A percentile compares a stretch with the other conserved stretches of the same genome.
phyloP scores from a whole-genome alignment of 345 rosid genomes.

The Eucalyptus globulus region DNA sequence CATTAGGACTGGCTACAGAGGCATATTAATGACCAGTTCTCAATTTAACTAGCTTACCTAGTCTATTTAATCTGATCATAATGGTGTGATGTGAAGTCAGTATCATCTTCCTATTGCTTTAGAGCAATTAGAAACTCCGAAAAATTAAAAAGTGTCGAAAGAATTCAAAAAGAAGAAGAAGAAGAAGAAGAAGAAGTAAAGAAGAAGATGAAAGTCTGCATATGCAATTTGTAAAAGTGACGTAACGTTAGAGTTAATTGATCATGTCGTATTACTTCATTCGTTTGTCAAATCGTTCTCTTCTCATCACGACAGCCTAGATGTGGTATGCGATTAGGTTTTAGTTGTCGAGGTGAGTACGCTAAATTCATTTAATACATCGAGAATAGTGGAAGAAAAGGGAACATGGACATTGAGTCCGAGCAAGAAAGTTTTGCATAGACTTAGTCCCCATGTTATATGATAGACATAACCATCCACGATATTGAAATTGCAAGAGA shows the following conservation, averaged over 20 bases:
- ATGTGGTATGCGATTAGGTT: no score
- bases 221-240: no score
- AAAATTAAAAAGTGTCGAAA: no score
- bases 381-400: neutral
- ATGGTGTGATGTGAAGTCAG: neutral
- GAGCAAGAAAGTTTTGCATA: no score
- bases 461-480: no score
- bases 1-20: neutral
- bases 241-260: rapidly evolving
- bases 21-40: neutral
- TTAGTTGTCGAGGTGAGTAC: no score
- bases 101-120: neutral
- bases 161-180: neutral
- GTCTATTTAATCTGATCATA: neutral
- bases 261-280: no score
- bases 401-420: neutral
- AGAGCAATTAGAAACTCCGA: neutral
- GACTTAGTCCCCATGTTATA: no score
- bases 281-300: no score
- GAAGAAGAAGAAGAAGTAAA: rapidly evolving
- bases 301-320: no score
- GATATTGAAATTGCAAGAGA: neutral
- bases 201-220: no score
- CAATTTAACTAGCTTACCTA: neutral
- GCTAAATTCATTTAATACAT: no score